These are phyloP conservation scores for Aegle marmelos DNA, from an alignment of 345 rosid species.

Conservation along the genomic window DNA sequence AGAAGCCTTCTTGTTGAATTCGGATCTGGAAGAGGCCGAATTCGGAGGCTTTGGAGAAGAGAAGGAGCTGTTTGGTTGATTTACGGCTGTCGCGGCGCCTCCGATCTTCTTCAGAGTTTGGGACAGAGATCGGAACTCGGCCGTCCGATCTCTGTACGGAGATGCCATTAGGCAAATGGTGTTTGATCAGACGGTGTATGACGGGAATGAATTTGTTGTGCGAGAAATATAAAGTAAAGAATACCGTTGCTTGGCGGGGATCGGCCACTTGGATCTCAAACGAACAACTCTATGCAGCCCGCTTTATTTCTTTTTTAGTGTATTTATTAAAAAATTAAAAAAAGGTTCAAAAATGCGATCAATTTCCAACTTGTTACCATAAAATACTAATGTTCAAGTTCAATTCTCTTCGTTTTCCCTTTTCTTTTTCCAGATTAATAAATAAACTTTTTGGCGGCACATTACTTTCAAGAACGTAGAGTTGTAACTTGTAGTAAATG, in stretches of 20 bases:
- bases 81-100: constrained; percentile 30
- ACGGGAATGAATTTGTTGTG: not conserved
- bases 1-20: constrained; percentile 80
- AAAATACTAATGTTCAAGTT: no score
- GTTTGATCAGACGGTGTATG: not conserved
- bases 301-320: not conserved
- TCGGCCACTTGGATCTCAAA: not conserved
- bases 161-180: constrained; percentile 41
- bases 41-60: constrained; percentile 32
- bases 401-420: no score
- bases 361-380: no score
- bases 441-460: no score
- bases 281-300: not conserved
- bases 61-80: constrained; percentile 21
- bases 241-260: constrained; percentile 7
- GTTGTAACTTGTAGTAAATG: no score
- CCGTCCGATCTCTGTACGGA: constrained; percentile 71
- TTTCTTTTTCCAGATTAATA: no score
- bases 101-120: constrained; percentile 70
- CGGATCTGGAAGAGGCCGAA: constrained; percentile 56
- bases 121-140: constrained; percentile 71
- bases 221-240: not conserved
- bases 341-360: not conserved
- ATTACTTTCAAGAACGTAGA: no score
- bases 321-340: not conserved